These are phyloP conservation scores for Leonotis leonurus DNA, from an alignment of 257 asterid genomes.

Conservation along the genomic window DNA sequence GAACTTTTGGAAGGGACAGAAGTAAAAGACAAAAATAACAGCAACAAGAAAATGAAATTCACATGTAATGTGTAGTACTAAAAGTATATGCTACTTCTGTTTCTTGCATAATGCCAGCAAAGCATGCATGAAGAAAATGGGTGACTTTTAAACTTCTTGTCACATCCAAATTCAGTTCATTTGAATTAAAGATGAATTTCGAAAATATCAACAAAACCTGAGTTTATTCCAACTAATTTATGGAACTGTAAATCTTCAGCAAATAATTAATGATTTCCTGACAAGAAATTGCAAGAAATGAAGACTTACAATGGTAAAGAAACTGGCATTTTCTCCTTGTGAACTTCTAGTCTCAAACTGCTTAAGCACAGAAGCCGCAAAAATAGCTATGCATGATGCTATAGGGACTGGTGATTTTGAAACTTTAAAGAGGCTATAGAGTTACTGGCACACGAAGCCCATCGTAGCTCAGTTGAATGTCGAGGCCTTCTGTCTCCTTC, in stretches of 20 bases:
- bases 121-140: too few relatives aligned
- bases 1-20: slow-evolving; percentile 17
- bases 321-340: background rate
- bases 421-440: slow-evolving; percentile 29
- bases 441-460: slow-evolving; percentile 74
- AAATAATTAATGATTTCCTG: background rate
- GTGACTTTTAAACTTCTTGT: too few relatives aligned
- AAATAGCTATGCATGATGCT: background rate
- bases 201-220: background rate
- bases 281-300: background rate
- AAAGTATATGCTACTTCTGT: slow-evolving; percentile 23
- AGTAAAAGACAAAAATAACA: slow-evolving; percentile 22
- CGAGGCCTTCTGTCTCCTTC: slow-evolving; percentile 75
- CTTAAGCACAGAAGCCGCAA: background rate
- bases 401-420: background rate
- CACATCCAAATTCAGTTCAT: background rate
- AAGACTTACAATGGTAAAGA: background rate
- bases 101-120: slow-evolving; percentile 16
- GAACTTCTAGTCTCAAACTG: background rate
- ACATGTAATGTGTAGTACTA: slow-evolving; percentile 29
- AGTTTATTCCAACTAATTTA: background rate
- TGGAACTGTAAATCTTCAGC: background rate
- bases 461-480: slow-evolving; percentile 78
- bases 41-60: slow-evolving; percentile 30
- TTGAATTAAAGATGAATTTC: background rate